Evolutionary conservation across 2,329 filamentous ascomycete genomes (phyloP).

Genomic region (Colletotrichum tropicicola): DNA sequence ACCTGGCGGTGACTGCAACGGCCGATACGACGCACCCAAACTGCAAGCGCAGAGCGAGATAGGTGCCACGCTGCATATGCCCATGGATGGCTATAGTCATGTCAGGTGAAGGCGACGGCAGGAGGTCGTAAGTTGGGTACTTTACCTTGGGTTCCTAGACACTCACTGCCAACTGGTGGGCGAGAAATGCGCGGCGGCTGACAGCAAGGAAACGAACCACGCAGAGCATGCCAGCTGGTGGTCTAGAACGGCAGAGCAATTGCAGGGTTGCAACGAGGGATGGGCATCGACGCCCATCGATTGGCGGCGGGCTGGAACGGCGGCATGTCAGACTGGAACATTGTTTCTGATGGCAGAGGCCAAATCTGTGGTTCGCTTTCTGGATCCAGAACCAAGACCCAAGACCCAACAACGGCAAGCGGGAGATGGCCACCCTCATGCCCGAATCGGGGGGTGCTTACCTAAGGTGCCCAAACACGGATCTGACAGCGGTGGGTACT

Average conservation of each 20-base stretch:
- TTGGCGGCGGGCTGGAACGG: conserved; percentile 13
- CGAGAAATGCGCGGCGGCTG: not conserved
- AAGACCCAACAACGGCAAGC: not conserved
- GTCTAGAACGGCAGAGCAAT: conserved; percentile 13
- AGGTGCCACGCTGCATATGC: not conserved
- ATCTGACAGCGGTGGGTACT: no score
- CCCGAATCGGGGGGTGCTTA: conserved; percentile 11
- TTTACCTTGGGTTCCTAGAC: no score
- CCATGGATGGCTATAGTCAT: not conserved
- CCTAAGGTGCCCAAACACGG: no score
- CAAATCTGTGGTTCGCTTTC: not conserved
- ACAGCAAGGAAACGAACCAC: no score
- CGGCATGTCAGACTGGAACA: conserved; percentile 1
- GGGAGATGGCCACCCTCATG: conserved; percentile 21
- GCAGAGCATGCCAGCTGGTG: conserved; percentile 6
- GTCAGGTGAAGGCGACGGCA: no score
- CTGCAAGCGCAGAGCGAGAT: not conserved
- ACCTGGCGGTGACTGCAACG: conserved; percentile 6
- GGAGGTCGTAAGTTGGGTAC: not conserved
- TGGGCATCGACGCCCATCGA: not conserved
- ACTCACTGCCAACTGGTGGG: no score
- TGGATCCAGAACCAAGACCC: not conserved
- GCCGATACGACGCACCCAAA: conserved; percentile 11
- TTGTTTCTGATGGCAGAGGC: conserved; percentile 14
- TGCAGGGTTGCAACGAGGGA: conserved; percentile 19